Evolutionary conservation across 345 rosid species (phyloP).

Genomic region (Eucalyptus cloeziana): DNA sequence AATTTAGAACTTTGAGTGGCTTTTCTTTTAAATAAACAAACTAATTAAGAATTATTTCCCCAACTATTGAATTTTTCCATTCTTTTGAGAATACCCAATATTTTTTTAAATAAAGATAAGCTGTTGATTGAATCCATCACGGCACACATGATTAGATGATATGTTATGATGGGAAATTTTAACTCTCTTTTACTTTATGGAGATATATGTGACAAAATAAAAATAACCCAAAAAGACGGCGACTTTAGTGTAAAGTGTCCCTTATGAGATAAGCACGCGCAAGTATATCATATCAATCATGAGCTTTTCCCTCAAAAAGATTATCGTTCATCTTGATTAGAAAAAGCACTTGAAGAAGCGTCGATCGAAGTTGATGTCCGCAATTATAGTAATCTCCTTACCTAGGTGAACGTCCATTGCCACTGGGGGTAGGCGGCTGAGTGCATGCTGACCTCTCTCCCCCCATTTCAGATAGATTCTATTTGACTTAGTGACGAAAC

Average conservation of each 20-base stretch:
- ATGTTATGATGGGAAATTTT: background rate
- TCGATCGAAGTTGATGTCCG: background rate
- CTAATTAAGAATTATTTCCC: background rate
- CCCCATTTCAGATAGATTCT: background rate
- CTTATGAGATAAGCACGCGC: background rate
- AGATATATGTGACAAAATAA: background rate
- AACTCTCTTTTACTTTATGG: background rate
- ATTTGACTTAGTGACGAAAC: background rate
- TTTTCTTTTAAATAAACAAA: background rate
- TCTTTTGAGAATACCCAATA: background rate
- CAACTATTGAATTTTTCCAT: background rate
- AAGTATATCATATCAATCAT: background rate
- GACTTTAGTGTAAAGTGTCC: background rate
- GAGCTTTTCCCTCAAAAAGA: background rate
- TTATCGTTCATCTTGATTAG: background rate
- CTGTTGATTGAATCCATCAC: background rate
- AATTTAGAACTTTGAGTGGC: background rate
- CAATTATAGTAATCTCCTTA: background rate
- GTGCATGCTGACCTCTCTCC: conserved; percentile 6
- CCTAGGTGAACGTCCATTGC: background rate
- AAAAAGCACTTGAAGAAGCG: background rate
- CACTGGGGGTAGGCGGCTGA: background rate
- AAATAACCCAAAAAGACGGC: background rate
- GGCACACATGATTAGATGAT: background rate
- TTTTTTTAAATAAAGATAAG: background rate